phyloP scores from a whole-genome alignment of 148 eudicot species.

The Arbutus unedo region DNA sequence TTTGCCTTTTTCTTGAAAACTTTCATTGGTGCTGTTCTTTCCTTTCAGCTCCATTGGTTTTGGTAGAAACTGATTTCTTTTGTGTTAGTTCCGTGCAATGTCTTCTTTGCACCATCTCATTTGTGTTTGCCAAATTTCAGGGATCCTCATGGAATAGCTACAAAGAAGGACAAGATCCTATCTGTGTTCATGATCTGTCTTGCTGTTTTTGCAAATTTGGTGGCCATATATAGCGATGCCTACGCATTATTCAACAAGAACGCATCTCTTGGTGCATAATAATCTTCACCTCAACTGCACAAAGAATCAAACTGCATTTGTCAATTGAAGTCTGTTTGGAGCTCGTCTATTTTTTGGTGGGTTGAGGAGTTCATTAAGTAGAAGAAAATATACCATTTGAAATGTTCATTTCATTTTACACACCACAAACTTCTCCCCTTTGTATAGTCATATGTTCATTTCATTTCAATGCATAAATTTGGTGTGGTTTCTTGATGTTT shows the following conservation, averaged over 20 bases:
- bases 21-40: neutral
- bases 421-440: neutral
- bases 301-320: neutral
- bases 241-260: constrained; percentile 52
- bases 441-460: neutral
- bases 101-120: neutral
- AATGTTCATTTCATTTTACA: neutral
- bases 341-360: neutral
- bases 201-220: constrained; percentile 60
- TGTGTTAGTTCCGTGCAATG: neutral
- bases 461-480: neutral
- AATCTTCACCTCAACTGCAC: neutral
- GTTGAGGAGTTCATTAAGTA: neutral
- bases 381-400: neutral
- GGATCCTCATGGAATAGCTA: constrained; percentile 57
- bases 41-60: neutral
- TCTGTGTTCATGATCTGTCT: constrained; percentile 62
- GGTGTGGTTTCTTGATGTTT: neutral
- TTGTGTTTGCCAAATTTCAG: constrained; percentile 36
- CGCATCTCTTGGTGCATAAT: constrained; percentile 9
- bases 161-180: constrained; percentile 49
- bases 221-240: constrained; percentile 76
- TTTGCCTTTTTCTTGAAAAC: neutral
- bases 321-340: neutral
- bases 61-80: neutral